Conservation (phyloP, 1,284 basidiomycete species). For the Chondrostereum purpureum region DNA sequence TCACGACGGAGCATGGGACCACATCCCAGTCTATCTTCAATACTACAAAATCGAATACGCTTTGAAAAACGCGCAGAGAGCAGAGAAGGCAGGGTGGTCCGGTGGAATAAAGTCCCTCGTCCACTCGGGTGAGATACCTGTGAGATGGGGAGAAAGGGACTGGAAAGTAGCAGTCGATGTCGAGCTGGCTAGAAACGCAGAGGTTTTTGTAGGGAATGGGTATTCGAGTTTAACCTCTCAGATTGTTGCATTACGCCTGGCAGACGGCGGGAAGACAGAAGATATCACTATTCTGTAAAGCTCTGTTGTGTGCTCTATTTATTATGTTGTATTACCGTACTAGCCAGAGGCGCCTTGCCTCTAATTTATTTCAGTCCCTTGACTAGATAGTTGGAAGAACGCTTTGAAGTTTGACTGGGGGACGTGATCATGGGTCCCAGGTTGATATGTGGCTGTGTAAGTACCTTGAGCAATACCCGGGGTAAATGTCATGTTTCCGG, state of each 20-base stretch:
- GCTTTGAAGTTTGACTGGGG: too few relatives aligned
- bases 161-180: slow-evolving; percentile 38
- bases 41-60: slow-evolving; percentile 30
- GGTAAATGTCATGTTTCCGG: too few relatives aligned
- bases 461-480: too few relatives aligned
- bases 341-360: neutral
- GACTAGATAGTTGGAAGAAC: too few relatives aligned
- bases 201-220: slow-evolving; percentile 38
- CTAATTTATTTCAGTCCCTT: too few relatives aligned
- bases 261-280: slow-evolving; percentile 24
- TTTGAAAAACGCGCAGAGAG: slow-evolving; percentile 26
- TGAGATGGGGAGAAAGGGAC: slow-evolving; percentile 32
- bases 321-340: neutral
- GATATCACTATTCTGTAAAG: slow-evolving; percentile 30
- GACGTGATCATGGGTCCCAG: too few relatives aligned
- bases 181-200: slow-evolving; percentile 33
- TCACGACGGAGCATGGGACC: slow-evolving; percentile 40
- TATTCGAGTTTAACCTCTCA: slow-evolving; percentile 39
- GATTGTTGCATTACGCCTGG: slow-evolving; percentile 33
- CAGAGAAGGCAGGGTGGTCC: slow-evolving; percentile 26
- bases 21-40: slow-evolving; percentile 34
- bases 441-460: too few relatives aligned
- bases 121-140: slow-evolving; percentile 29
- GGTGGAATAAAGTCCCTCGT: slow-evolving; percentile 32
- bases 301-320: neutral